Evolutionary conservation across 805 yeast genomes (phyloP).

Genomic region (Saccharomycopsis selenospora): DNA sequence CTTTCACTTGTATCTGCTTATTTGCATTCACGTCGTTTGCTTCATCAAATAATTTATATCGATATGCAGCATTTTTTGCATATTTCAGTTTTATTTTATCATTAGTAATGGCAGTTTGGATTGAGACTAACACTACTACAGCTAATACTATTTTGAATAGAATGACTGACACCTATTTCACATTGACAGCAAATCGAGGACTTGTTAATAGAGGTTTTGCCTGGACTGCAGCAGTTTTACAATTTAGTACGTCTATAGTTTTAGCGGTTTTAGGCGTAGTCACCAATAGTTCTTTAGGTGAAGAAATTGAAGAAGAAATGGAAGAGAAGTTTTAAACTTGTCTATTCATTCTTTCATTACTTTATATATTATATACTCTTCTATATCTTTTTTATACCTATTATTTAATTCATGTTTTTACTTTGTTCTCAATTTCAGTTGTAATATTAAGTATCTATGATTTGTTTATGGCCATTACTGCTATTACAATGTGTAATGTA

Average conservation of each 20-base stretch:
- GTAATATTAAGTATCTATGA: too few relatives aligned
- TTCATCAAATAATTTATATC: conserved; percentile 10
- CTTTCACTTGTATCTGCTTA: conserved; percentile 13
- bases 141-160: conserved; percentile 17
- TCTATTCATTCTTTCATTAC: background rate
- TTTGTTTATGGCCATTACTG: too few relatives aligned
- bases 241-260: conserved; percentile 11
- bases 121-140: conserved; percentile 20
- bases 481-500: too few relatives aligned
- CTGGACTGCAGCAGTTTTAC: conserved; percentile 19
- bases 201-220: conserved; percentile 12
- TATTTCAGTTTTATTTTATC: conserved; percentile 15
- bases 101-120: conserved; percentile 18
- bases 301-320: conserved; percentile 9
- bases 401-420: background rate
- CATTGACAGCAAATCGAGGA: conserved; percentile 12
- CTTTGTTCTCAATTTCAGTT: too few relatives aligned
- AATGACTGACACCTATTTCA: conserved; percentile 18
- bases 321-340: background rate
- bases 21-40: conserved; percentile 18
- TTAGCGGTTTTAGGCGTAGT: conserved; percentile 15
- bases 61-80: conserved; percentile 17
- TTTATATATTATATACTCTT: background rate
- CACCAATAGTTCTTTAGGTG: background rate
- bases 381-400: background rate